Conservation (phyloP, 148 eudicot species). For the Rheum nobile region DNA sequence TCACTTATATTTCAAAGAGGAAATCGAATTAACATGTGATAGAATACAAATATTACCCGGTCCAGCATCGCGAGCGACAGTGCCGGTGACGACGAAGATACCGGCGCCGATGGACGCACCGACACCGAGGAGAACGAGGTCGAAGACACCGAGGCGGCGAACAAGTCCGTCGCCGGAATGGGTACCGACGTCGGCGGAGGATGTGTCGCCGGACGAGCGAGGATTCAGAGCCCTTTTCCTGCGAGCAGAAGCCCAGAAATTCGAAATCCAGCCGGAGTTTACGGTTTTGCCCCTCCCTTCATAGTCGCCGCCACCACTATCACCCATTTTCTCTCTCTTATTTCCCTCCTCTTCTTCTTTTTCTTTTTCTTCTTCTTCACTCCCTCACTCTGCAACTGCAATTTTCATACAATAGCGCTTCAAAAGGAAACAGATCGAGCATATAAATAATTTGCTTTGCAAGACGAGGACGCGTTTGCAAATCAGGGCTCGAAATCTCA, state of each 20-base stretch:
- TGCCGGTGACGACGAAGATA: conserved; percentile 89
- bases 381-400: background rate
- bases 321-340: background rate
- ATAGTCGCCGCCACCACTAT: background rate
- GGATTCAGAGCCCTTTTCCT: conserved; percentile 25
- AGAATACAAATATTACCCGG: conserved; percentile 42
- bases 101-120: conserved; percentile 99
- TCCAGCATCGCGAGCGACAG: conserved; percentile 89
- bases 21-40: background rate
- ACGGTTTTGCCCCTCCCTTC: background rate
- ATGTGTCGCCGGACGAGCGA: conserved; percentile 1
- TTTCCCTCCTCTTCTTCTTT: background rate
- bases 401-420: background rate
- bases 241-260: conserved; percentile 59
- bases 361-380: background rate
- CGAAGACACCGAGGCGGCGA: conserved; percentile 66
- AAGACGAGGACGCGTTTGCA: background rate
- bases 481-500: background rate
- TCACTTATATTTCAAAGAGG: background rate
- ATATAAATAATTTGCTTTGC: no score
- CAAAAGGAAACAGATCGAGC: background rate
- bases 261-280: conserved; percentile 13
- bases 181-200: conserved; percentile 15
- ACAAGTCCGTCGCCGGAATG: conserved; percentile 47
- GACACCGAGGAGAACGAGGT: conserved; percentile 66